Evolutionary conservation across 1,284 basidiomycete species (phyloP), one percentile per base, ranked within the genome.

Genomic region (Leccinum subrobustum): DNA sequence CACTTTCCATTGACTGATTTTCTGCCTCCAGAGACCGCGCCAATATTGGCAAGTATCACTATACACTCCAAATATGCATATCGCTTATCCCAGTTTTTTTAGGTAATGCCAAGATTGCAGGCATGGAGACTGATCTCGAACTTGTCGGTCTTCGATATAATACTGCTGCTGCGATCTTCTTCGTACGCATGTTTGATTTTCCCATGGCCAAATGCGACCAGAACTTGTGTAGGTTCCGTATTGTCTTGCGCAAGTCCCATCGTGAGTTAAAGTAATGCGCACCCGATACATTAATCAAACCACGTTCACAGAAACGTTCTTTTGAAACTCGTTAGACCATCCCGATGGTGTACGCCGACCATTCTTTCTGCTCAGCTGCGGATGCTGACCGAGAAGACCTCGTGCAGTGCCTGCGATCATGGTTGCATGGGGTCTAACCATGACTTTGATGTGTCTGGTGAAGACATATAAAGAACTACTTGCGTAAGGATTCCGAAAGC

Each of bases 341-440:
- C 79, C 8, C 67, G 73, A 63, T 81, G 79, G 79, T 76, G 79
- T 81, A 65, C 20, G 20, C 72, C 54, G 42, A n/a, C 14, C 16
- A 37, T 1, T 12, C 23, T 44, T 39, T 56, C 42, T 4, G 11
- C 6, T 11, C 7, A 12, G 4, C 11, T 48, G 39, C 16, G 23
- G 27, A 35, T 42, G 23, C 58, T 54, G 53, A 66, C 56, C 6
- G 39, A 35, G 51, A 29, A 20, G 37, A 4, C n/a, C 3, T 54
- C 33, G 37, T 35, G n/a, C 33, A 80, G 79, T 81, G 58, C 78
- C 79, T 11, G 69, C 70, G 5, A 82, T 81, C 52, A 81, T 82
- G 80, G 63, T 81, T 48, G 75, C 72, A 23, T 81, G 80, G 80
- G 80, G 78, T 39, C 61, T 78, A 25, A 69, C 79, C n/a, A 79